Conservation (phyloP, 2,329 filamentous ascomycete genomes). For the Rhynchosporium secalis region DNA sequence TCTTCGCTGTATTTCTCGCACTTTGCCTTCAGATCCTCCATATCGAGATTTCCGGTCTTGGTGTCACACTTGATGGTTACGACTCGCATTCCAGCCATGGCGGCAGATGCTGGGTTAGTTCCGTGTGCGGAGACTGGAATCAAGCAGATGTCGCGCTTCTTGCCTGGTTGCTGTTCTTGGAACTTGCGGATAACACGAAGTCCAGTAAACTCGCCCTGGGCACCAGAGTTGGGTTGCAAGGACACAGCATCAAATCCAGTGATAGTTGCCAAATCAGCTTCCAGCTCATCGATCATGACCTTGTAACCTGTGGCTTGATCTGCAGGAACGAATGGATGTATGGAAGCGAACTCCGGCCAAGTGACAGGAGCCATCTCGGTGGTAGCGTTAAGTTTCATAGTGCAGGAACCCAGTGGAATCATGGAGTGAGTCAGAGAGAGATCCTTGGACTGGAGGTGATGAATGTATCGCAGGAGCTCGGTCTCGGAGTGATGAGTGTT, state of each 20-base stretch:
- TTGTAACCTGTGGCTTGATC: slow-evolving; percentile 67
- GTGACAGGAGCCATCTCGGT: slow-evolving; percentile 90
- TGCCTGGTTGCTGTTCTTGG: slow-evolving; percentile 65
- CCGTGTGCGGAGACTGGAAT: slow-evolving; percentile 95
- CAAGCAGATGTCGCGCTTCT: slow-evolving; percentile 85
- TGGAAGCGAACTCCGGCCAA: slow-evolving; percentile 70
- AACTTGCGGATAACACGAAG: slow-evolving; percentile 85
- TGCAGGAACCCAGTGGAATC: slow-evolving; percentile 96
- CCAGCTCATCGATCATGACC: slow-evolving; percentile 69
- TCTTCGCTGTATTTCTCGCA: slow-evolving; percentile 84
- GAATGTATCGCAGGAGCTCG: slow-evolving; percentile 88
- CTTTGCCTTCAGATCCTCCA: slow-evolving; percentile 82
- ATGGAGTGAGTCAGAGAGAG: slow-evolving; percentile 93
- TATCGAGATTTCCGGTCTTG: slow-evolving; percentile 84
- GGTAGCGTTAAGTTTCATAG: slow-evolving; percentile 96
- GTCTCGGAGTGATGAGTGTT: slow-evolving; percentile 95
- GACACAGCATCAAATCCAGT: slow-evolving; percentile 90
- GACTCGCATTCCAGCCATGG: slow-evolving; percentile 94
- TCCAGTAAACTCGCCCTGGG: slow-evolving; percentile 92
- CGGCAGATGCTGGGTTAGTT: slow-evolving; percentile 91
- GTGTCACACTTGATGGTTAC: slow-evolving; percentile 89
- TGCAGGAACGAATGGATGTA: slow-evolving; percentile 77
- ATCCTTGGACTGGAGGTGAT: slow-evolving; percentile 91
- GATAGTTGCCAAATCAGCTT: slow-evolving; percentile 73
- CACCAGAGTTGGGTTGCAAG: slow-evolving; percentile 92